phyloP scores from a whole-genome alignment of 495 filamentous ascomycete species.

The Aspergillus homomorphus region DNA sequence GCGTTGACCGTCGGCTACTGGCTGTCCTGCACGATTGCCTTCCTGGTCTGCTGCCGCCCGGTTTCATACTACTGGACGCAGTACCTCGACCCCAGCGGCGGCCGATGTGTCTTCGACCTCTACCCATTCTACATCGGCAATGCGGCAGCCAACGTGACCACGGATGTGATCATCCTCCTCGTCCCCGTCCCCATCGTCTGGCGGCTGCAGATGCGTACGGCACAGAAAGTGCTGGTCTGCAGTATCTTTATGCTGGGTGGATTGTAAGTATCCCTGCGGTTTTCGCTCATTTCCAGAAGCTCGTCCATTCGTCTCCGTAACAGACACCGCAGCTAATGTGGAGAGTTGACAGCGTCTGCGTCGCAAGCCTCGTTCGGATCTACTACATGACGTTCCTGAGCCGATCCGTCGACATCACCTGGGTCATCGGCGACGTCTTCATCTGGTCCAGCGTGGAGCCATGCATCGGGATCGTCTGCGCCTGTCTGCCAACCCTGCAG shows the following conservation, averaged over 20 bases:
- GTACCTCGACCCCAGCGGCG: slow-evolving; percentile 14
- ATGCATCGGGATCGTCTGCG: slow-evolving; percentile 23
- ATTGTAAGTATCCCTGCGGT: slow-evolving; percentile 26
- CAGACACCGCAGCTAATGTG: no score
- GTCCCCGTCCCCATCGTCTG: slow-evolving; percentile 37
- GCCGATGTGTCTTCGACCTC: slow-evolving; percentile 11
- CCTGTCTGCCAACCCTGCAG: slow-evolving; percentile 22
- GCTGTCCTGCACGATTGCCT: slow-evolving; percentile 11
- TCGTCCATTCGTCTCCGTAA: background rate
- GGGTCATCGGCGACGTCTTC: slow-evolving; percentile 19
- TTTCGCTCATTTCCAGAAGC: background rate
- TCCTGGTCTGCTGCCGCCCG: slow-evolving; percentile 11
- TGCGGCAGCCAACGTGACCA: slow-evolving; percentile 26
- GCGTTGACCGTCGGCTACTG: slow-evolving; percentile 16
- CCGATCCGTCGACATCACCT: slow-evolving; percentile 18
- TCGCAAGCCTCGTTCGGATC: slow-evolving; percentile 25
- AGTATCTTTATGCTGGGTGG: slow-evolving; percentile 35
- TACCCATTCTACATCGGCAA: slow-evolving; percentile 19
- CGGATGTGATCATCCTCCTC: slow-evolving; percentile 34
- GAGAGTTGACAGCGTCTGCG: slow-evolving; percentile 22
- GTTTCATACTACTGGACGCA: slow-evolving; percentile 19
- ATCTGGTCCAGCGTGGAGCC: slow-evolving; percentile 25
- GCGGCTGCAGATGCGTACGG: slow-evolving; percentile 27
- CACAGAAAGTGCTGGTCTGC: slow-evolving; percentile 28
- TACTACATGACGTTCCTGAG: slow-evolving; percentile 16